These are phyloP conservation scores for Neurospora intermedia DNA, from an alignment of 495 filamentous ascomycete genomes.

Conservation along the genomic window DNA sequence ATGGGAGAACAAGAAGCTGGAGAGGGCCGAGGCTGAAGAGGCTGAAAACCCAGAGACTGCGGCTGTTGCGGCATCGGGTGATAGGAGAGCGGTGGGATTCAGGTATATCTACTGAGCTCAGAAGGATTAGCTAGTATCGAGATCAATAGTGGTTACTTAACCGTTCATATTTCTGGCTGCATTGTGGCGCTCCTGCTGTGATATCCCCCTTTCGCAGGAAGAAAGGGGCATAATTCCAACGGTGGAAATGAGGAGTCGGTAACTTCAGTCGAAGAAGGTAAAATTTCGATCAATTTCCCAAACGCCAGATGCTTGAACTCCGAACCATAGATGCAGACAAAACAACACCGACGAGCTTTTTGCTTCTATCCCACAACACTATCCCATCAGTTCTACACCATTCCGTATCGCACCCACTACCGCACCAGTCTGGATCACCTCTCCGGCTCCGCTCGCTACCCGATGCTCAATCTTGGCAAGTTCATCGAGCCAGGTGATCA, in stretches of 20 bases:
- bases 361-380: neutral
- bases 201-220: neutral
- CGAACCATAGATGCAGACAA: neutral
- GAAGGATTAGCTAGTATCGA: neutral
- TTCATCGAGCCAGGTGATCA: constrained; percentile 85
- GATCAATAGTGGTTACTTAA: neutral
- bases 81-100: constrained; percentile 9
- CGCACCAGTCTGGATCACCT: constrained; percentile 83
- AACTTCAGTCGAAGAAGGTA: neutral
- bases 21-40: constrained; percentile 24
- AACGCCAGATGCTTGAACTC: neutral
- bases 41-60: constrained; percentile 8
- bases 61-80: neutral
- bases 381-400: constrained; percentile 63
- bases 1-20: constrained; percentile 41
- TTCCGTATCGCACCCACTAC: constrained; percentile 81
- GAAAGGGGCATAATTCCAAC: neutral
- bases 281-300: neutral
- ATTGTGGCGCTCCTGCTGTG: neutral
- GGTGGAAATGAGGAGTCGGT: neutral
- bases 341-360: neutral
- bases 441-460: constrained; percentile 79
- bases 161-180: fast-evolving
- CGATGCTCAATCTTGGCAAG: constrained; percentile 88
- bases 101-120: constrained; percentile 9